Evolutionary conservation across 2,329 filamentous ascomycete genomes (phyloP).

Genomic region (Trichophyton simii): DNA sequence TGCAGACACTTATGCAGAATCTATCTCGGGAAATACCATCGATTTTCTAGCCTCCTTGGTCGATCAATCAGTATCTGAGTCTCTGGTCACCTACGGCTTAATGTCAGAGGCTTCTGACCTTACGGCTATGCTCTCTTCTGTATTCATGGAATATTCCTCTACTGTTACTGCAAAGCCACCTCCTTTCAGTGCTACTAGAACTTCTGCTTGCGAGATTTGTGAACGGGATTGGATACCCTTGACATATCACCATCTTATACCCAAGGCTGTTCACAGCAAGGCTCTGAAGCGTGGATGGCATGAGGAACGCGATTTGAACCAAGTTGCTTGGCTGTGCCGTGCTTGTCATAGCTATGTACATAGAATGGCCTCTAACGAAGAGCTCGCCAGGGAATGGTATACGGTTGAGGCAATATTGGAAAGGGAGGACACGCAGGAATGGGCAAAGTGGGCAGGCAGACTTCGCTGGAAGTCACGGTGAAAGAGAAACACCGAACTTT

Average conservation of each 20-base stretch:
- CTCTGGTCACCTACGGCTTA: conserved; percentile 54
- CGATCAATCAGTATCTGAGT: conserved; percentile 51
- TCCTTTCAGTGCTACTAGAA: conserved; percentile 46
- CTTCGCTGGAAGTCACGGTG: conserved; percentile 59
- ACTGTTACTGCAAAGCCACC: conserved; percentile 50
- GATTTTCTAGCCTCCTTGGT: conserved; percentile 42
- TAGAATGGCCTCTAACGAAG: conserved; percentile 61
- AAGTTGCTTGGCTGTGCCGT: conserved; percentile 74
- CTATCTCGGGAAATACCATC: conserved; percentile 42
- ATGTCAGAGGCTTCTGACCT: conserved; percentile 38
- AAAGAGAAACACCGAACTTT: not conserved
- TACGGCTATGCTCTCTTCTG: conserved; percentile 47
- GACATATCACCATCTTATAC: conserved; percentile 78
- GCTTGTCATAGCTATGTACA: conserved; percentile 79
- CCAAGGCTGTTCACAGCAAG: conserved; percentile 63
- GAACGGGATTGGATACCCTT: conserved; percentile 59
- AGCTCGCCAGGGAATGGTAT: conserved; percentile 58
- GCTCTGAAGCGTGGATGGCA: conserved; percentile 70
- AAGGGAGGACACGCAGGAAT: conserved; percentile 58
- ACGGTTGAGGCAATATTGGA: conserved; percentile 58
- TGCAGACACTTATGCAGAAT: conserved; percentile 44
- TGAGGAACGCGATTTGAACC: conserved; percentile 58
- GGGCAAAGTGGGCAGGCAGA: conserved; percentile 59
- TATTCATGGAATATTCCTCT: conserved; percentile 51
- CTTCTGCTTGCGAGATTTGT: conserved; percentile 61